A percentile compares a stretch with the other conserved stretches of the same genome.
Conservation (phyloP, 2,329 filamentous ascomycete genomes). For the Juglanconis oblonga region DNA sequence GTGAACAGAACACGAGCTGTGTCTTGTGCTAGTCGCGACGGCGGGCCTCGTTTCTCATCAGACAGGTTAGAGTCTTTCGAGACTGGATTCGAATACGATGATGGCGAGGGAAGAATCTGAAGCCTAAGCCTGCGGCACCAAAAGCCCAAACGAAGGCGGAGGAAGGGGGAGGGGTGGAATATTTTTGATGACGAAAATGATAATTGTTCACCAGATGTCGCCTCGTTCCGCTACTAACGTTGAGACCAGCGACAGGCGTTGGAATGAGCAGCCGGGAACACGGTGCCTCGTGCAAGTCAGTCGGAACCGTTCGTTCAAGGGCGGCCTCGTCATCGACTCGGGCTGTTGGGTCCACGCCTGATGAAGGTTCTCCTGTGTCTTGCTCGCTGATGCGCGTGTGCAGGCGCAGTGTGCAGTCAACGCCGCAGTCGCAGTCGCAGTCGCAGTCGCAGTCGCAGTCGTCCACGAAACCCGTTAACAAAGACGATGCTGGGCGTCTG, state of each 20-base stretch:
- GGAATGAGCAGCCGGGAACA: neutral
- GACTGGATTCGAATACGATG: neutral
- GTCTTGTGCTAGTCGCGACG: neutral
- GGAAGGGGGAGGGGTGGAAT: too few relatives aligned
- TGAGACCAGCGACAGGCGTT: neutral
- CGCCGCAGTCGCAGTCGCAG: neutral
- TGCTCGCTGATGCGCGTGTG: neutral
- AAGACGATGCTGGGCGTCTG: neutral
- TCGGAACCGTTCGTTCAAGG: neutral
- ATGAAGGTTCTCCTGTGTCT: neutral
- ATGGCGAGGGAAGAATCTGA: neutral
- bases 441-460: neutral
- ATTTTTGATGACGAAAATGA: too few relatives aligned
- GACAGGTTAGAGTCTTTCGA: neutral
- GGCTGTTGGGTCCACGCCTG: neutral
- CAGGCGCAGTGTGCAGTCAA: neutral
- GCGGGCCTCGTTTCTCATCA: too few relatives aligned
- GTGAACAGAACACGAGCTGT: constrained; percentile 2
- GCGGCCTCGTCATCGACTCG: neutral
- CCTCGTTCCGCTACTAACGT: neutral
- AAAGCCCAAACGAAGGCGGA: too few relatives aligned
- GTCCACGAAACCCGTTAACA: neutral
- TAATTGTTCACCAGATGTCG: too few relatives aligned
- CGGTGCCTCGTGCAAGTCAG: neutral
- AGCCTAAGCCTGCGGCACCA: too few relatives aligned